Evolutionary conservation across 257 asterid species (phyloP), one percentile per base, ranked within the genome.

Genomic region (Lantana camara): DNA sequence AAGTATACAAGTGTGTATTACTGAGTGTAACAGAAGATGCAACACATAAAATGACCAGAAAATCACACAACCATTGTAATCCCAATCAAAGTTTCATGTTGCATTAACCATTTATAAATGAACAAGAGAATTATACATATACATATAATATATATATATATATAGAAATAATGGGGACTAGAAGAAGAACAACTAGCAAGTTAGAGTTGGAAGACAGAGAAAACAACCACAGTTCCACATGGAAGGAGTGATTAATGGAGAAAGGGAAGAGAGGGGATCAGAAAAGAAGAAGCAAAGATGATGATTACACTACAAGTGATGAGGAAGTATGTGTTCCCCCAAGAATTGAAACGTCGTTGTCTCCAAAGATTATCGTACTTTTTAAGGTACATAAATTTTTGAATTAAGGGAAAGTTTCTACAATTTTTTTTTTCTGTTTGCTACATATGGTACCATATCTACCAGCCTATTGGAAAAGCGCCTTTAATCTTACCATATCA

Each of bases 401-500:
- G 62, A 66, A 76, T 41, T 62, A 47, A 44, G 48, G 34, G 16
- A 49, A 58, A 58, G 10, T 63, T 61, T 75, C 41, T 32, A 57
- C 23, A 34, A 20, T 27, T 20, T 15, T 51, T 45, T 27, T 20
- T 15, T 51, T 45, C 66, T 51, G 64, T 72, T 63, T 64, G 14
- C 69, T 68, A 49, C 75, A 58, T 66, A 72, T 58, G 77, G 57
- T 57, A 59, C 67, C 78, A 67, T 55, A 48, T 64, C 64, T 63
- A 72, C 61, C 32, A 50, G 47, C 27, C 60, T 45, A 60, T 5
- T 30, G 35, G 1, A 57, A 52, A 70, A 66, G 21, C 58, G 55
- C 22, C 69, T 60, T 63, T 61, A 71, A 63, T 50, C 37, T 75
- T 70, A 59, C 70, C 67, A 59, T 59, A 54, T 65, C 38, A 68